A percentile compares a stretch with the other conserved stretches of the same genome.
These are phyloP conservation scores for Dothideomycetidae sp. DNA, from an alignment of 2,329 filamentous ascomycete genomes.

Conservation along the genomic window DNA sequence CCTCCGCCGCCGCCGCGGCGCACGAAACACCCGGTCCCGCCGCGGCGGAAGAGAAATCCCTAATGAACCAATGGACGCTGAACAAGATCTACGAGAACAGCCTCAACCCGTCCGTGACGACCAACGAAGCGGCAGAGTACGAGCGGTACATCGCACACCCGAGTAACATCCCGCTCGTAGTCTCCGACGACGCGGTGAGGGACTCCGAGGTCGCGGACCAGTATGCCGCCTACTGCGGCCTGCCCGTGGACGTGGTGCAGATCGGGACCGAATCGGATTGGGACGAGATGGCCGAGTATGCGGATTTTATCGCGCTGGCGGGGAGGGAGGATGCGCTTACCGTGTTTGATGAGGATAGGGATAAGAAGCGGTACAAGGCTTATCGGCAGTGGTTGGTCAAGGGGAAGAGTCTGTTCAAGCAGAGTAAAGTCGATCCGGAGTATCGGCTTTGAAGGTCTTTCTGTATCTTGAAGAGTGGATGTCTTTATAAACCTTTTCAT, in stretches of 20 bases:
- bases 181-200: constrained; percentile 49
- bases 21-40: constrained; percentile 2
- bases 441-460: constrained; percentile 17
- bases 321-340: constrained; percentile 73
- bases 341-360: constrained; percentile 70
- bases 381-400: constrained; percentile 79
- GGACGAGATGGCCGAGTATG: constrained; percentile 58
- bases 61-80: constrained; percentile 76
- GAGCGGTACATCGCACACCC: constrained; percentile 79
- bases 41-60: constrained; percentile 50
- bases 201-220: constrained; percentile 30
- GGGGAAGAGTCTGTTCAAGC: constrained; percentile 93
- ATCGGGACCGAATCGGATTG: constrained; percentile 37
- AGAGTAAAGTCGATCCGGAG: constrained; percentile 45
- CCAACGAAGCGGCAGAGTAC: constrained; percentile 72
- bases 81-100: constrained; percentile 74
- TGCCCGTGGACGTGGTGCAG: constrained; percentile 19
- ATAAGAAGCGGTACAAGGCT: constrained; percentile 92
- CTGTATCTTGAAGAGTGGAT: no score
- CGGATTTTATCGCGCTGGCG: constrained; percentile 50
- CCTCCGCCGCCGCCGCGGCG: constrained; percentile 3
- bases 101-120: constrained; percentile 67
- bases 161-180: constrained; percentile 70
- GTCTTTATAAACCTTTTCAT: no score
- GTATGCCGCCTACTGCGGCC: constrained; percentile 4